phyloP scores from a whole-genome alignment of 768 basidiomycete genomes.

The Coprinellus aureogranulatus region DNA sequence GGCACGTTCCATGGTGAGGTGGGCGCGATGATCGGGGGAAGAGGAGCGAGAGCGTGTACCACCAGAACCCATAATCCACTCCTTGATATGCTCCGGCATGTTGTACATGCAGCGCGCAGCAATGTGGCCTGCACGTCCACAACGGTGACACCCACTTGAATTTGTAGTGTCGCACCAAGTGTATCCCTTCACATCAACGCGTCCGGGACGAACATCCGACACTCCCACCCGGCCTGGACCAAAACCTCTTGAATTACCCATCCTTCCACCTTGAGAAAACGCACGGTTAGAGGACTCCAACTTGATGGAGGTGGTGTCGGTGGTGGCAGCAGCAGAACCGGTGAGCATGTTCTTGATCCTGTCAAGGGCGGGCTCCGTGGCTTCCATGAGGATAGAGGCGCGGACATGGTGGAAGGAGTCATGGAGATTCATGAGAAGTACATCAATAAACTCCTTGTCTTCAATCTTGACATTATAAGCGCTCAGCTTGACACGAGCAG shows the following conservation, averaged over 20 bases:
- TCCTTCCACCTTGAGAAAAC: too few species aligned
- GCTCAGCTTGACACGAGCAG: slow-evolving; percentile 9
- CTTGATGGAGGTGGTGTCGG: neutral
- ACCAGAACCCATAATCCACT: slow-evolving; percentile 5
- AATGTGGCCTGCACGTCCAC: slow-evolving; percentile 11
- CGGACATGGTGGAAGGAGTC: slow-evolving; percentile 13
- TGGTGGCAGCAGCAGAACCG: neutral
- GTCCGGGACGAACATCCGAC: neutral
- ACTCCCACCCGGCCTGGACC: too few species aligned
- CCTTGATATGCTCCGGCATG: slow-evolving; percentile 14
- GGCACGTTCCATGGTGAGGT: too few species aligned
- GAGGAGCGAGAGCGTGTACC: neutral
- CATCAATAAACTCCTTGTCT: slow-evolving; percentile 16
- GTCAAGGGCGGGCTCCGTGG: neutral
- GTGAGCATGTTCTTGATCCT: slow-evolving; percentile 11
- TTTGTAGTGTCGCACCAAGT: slow-evolving; percentile 12
- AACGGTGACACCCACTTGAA: slow-evolving; percentile 12
- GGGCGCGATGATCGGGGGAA: neutral
- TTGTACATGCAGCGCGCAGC: slow-evolving; percentile 15
- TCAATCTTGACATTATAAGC: slow-evolving; percentile 11
- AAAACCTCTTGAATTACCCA: too few species aligned
- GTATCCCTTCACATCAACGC: slow-evolving; percentile 8
- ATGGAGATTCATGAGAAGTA: slow-evolving; percentile 20
- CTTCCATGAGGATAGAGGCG: slow-evolving; percentile 14
- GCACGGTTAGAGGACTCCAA: neutral